Percentiles rank a stretch among this genome's conserved stretches.
Evolutionary conservation across 1,284 basidiomycete species (phyloP).

Genomic region (Puccinia brachypodii): DNA sequence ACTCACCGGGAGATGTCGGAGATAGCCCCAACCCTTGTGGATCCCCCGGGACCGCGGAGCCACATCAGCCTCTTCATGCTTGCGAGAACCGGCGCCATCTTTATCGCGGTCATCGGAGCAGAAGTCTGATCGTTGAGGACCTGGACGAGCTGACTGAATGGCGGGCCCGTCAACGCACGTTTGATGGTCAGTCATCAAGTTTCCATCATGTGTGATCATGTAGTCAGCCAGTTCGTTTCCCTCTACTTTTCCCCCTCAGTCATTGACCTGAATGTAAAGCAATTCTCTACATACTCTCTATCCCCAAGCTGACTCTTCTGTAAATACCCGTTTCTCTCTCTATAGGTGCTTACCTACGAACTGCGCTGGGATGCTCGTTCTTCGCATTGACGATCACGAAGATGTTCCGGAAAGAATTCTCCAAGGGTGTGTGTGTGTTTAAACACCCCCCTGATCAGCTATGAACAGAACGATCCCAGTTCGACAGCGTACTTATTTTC

Average conservation of each 20-base stretch:
- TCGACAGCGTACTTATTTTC: not conserved
- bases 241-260: not conserved
- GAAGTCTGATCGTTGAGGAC: slow-evolving; percentile 31
- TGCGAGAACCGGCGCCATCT: slow-evolving; percentile 6
- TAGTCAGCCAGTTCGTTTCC: not conserved
- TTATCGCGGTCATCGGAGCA: slow-evolving; percentile 26
- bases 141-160: slow-evolving; percentile 29
- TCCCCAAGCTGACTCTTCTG: not conserved
- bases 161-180: slow-evolving; percentile 32
- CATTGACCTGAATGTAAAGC: too few relatives aligned
- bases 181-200: not conserved
- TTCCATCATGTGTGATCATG: not conserved
- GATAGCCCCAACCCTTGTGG: too few relatives aligned
- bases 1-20: too few relatives aligned
- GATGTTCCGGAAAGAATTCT: slow-evolving; percentile 9
- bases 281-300: not conserved
- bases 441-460: not conserved
- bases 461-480: not conserved
- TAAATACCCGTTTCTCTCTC: not conserved
- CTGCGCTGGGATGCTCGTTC: slow-evolving; percentile 5
- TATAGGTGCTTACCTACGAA: slow-evolving; percentile 34
- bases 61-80: not conserved
- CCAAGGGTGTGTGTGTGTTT: slow-evolving; percentile 1
- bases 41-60: too few relatives aligned
- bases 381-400: slow-evolving; percentile 32